A percentile compares a stretch with the other conserved stretches of the same genome.
These are phyloP conservation scores for Pycnococcus provasolii DNA, from an alignment of 139 green algal genomes.

Conservation along the genomic window DNA sequence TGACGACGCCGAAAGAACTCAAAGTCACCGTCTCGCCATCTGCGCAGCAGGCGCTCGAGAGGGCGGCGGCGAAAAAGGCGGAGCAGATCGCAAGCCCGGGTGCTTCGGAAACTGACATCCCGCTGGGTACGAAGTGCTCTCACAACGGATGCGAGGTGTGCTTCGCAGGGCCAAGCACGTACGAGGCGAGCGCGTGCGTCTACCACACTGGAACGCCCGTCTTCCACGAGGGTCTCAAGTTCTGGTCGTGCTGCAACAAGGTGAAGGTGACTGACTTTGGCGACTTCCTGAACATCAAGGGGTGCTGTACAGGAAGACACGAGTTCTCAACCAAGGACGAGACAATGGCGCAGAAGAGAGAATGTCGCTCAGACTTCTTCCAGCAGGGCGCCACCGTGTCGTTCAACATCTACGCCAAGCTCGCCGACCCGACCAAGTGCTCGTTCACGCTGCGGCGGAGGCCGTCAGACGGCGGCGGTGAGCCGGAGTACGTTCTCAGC, in stretches of 20 bases:
- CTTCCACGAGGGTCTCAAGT: conserved; percentile 2
- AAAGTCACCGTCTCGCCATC: background rate
- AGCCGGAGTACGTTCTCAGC: background rate
- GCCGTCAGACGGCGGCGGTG: too few species aligned
- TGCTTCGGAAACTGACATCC: background rate
- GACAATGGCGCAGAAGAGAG: background rate
- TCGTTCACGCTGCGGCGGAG: background rate
- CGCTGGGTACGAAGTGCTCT: background rate
- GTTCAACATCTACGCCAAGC: conserved; percentile 3
- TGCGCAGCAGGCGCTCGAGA: background rate
- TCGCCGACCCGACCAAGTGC: background rate
- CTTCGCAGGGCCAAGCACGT: background rate
- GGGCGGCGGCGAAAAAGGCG: too few species aligned
- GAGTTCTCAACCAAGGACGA: background rate
- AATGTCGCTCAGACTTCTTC: background rate
- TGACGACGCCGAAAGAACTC: background rate
- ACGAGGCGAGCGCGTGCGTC: background rate
- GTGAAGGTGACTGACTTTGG: background rate
- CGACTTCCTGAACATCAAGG: background rate
- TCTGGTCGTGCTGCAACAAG: background rate
- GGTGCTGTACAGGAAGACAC: background rate
- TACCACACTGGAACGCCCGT: background rate
- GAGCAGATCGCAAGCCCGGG: background rate
- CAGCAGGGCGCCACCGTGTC: background rate
- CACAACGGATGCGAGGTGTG: background rate